Conservation (phyloP, 108 stramenopile species). For the Cylindrotheca fusiformis region DNA sequence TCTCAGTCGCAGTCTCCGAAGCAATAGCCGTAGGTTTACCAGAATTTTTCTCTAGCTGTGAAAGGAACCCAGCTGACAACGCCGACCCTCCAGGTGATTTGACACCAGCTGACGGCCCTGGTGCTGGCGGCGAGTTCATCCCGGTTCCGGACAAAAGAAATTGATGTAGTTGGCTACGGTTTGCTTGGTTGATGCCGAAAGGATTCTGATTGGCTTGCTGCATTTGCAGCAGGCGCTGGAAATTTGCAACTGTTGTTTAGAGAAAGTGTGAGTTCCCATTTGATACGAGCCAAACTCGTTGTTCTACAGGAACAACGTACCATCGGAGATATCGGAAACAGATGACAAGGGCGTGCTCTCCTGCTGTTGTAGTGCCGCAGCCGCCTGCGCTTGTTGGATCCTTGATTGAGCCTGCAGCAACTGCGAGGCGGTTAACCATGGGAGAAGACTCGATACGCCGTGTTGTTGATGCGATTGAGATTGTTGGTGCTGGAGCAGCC, state of each 20-base stretch:
- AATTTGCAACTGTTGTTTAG: constrained; percentile 10
- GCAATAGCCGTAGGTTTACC: background rate
- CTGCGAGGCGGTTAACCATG: constrained; percentile 21
- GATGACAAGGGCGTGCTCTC: background rate
- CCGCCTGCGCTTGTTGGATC: constrained; percentile 14
- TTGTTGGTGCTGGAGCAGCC: constrained; percentile 37
- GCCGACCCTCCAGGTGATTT: constrained; percentile 7
- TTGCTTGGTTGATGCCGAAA: constrained; percentile 10
- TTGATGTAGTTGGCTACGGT: constrained; percentile 6
- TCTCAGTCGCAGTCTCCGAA: constrained; percentile 12
- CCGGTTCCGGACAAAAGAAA: constrained; percentile 12
- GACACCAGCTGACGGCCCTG: constrained; percentile 5
- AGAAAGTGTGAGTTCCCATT: background rate
- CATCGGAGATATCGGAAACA: background rate
- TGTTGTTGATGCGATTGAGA: constrained; percentile 22
- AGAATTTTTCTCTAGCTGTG: constrained; percentile 16
- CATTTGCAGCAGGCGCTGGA: constrained; percentile 33
- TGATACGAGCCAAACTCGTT: too few species aligned
- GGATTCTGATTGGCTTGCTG: constrained; percentile 21
- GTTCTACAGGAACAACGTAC: too few species aligned
- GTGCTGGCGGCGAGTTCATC: constrained; percentile 6
- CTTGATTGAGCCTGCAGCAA: constrained; percentile 22
- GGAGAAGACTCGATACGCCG: constrained; percentile 29
- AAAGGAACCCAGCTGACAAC: constrained; percentile 10
- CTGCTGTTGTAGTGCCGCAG: constrained; percentile 16